A percentile compares a stretch with the other conserved stretches of the same genome.
Conservation (phyloP, 306 rosid species). For the Quillaja saponaria region DNA sequence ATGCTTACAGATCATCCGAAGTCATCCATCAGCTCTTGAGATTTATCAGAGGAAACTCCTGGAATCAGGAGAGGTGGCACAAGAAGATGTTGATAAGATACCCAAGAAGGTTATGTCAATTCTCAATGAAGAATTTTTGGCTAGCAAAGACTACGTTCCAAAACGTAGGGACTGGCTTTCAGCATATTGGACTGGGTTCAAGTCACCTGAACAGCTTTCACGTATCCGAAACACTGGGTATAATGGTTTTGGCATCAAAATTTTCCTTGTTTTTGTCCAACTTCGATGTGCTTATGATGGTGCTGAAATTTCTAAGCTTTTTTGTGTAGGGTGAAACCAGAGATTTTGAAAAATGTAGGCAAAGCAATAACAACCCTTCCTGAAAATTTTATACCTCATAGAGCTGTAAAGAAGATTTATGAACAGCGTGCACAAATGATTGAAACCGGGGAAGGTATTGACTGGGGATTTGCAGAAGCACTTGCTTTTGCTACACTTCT, state of each 20-base stretch:
- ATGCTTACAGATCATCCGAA: slow-evolving; percentile 66
- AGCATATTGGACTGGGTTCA: slow-evolving; percentile 95
- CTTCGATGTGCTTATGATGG: slow-evolving; percentile 15
- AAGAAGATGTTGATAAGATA: slow-evolving; percentile 64
- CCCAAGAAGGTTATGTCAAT: slow-evolving; percentile 61
- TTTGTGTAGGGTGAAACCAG: slow-evolving; percentile 73
- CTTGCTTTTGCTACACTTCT: slow-evolving; percentile 90
- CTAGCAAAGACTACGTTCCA: slow-evolving; percentile 81
- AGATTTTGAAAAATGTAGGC: slow-evolving; percentile 83
- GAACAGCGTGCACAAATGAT: slow-evolving; percentile 84
- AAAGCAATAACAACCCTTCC: slow-evolving; percentile 77
- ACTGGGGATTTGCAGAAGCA: slow-evolving; percentile 95
- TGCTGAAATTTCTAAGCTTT: slow-evolving; percentile 26
- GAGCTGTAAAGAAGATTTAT: slow-evolving; percentile 85
- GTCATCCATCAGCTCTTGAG: slow-evolving; percentile 78
- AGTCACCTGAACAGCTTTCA: slow-evolving; percentile 93
- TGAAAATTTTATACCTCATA: slow-evolving; percentile 69
- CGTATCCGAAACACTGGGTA: slow-evolving; percentile 89
- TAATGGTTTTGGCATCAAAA: slow-evolving; percentile 12
- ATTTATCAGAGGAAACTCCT: slow-evolving; percentile 78
- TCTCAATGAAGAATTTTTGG: slow-evolving; percentile 74
- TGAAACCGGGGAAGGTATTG: slow-evolving; percentile 83
- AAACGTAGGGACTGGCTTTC: slow-evolving; percentile 93
- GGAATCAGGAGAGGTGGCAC: slow-evolving; percentile 63
- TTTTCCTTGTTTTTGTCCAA: slow-evolving; percentile 9